A percentile compares a stretch with the other conserved stretches of the same genome.
phyloP scores from a whole-genome alignment of 176 grass and related monocot genomes.

The Avena sativa region DNA sequence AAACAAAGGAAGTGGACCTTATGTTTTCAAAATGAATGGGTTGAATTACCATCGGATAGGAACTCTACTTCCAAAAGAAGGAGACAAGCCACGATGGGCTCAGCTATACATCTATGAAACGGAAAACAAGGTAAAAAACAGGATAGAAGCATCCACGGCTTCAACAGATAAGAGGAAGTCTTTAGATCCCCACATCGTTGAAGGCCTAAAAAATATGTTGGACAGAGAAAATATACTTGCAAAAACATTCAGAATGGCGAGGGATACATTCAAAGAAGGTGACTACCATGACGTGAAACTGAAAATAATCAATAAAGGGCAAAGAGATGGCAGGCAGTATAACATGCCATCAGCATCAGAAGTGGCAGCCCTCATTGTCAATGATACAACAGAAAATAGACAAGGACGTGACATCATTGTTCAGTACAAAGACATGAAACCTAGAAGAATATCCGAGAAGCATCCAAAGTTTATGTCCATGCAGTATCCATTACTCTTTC shows the following conservation, averaged over 20 bases:
- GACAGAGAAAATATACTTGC: conserved; percentile 28
- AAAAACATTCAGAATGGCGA: conserved; percentile 43
- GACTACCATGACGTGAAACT: conserved; percentile 8
- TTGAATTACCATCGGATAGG: conserved; percentile 38
- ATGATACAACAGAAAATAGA: neutral
- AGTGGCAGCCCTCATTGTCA: conserved; percentile 28
- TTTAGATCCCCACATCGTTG: conserved; percentile 9
- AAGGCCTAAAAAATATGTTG: conserved; percentile 10
- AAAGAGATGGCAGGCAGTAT: neutral
- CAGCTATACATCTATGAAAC: neutral
- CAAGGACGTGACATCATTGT: conserved; percentile 25
- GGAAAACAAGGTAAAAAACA: conserved; percentile 36
- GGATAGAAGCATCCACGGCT: neutral
- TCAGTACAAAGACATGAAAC: neutral
- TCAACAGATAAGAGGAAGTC: neutral
- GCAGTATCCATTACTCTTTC: conserved; percentile 31
- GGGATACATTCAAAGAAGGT: conserved; percentile 26
- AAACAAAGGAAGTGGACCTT: conserved; percentile 30
- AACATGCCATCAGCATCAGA: conserved; percentile 6
- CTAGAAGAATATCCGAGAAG: conserved; percentile 13
- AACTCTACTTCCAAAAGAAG: conserved; percentile 22
- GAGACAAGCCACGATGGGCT: too few relatives aligned
- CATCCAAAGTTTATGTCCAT: conserved; percentile 31
- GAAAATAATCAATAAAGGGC: neutral
- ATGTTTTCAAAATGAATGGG: conserved; percentile 29